These are phyloP conservation scores for Darksidea phi DNA, from an alignment of 495 filamentous ascomycete genomes.

Conservation along the genomic window DNA sequence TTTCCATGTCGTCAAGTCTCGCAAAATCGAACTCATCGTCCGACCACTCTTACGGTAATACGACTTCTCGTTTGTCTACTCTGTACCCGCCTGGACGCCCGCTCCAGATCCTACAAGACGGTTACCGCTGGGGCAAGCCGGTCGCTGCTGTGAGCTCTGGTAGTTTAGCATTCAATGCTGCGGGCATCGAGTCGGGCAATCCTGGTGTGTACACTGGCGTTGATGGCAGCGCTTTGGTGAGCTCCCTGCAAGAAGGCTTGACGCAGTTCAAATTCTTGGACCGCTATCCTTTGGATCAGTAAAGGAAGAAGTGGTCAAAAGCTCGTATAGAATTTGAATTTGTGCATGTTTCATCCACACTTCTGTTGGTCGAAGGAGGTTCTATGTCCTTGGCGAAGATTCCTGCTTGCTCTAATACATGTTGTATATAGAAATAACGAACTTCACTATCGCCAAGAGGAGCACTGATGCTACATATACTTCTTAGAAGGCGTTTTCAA, in stretches of 20 bases:
- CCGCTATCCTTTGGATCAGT: slow-evolving; percentile 55
- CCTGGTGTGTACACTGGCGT: slow-evolving; percentile 55
- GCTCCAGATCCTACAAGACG: slow-evolving; percentile 63
- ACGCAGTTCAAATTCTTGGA: slow-evolving; percentile 64
- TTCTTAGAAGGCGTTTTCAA: neutral
- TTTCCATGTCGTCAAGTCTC: slow-evolving; percentile 1
- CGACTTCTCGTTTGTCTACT: slow-evolving; percentile 15
- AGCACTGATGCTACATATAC: neutral
- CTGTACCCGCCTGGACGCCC: slow-evolving; percentile 66
- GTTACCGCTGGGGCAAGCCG: slow-evolving; percentile 71
- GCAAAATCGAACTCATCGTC: slow-evolving; percentile 1
- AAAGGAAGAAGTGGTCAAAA: neutral
- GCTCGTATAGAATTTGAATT: neutral
- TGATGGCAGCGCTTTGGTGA: slow-evolving; percentile 36
- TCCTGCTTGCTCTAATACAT: neutral
- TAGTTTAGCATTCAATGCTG: slow-evolving; percentile 45
- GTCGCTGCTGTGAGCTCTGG: slow-evolving; percentile 60
- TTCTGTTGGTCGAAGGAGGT: neutral
- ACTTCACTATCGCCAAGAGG: neutral
- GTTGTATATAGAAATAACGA: neutral
- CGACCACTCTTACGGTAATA: slow-evolving; percentile 42
- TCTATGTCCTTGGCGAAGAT: no score
- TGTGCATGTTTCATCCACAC: neutral
- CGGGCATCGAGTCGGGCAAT: slow-evolving; percentile 42
- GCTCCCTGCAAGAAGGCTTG: slow-evolving; percentile 58